Base-by-base conservation (phyloP, 768 basidiomycete species). In the Neoboletus brunneissimus region DNA sequence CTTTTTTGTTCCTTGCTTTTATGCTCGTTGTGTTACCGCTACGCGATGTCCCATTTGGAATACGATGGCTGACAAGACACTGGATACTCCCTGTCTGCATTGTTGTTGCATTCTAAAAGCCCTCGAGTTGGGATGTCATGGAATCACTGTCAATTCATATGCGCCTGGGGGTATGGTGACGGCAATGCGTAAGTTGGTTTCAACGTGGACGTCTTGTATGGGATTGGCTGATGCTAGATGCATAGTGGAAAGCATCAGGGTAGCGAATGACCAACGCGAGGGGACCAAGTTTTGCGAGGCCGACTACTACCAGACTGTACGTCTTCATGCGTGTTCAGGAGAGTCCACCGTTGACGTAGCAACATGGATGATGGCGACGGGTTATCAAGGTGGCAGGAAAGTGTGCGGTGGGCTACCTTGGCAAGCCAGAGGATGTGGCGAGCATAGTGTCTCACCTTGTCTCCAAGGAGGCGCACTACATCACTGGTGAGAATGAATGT, bases 381-480 rank as follows among this genome's bases (percentile, higher is more conserved):
- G 25, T 5, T 20, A 45, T 38, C 27, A 44, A 52, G 49, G 38
- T 52, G 31, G 52, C 45, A 16, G 38, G 53, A 1, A 48, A 41
- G 10, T 37, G 42, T 38, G 48, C 53, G 25, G 40, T 57, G 13
- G 48, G 64, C n/a, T 56, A 61, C 46, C 43, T 57, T 10, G 60
- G 58, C 18, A 58, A 53, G 18, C 27, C 62, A 3, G 59, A 63
- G 22, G 64, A 69, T 22, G 62, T 72, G 16, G 66, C 63, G 6
- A 64, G 61, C 20, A 29, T 68, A 3, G 67, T 72, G 22, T 70
- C 70, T 13, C 73, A 64, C 48, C 58, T 76, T 12, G 68, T 64
- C 22, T 68, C 72, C 18, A 68, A 67, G 58, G 69, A 65, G 44
- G 63, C 67, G 2, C 55, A 58, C 47, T 67, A 65, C 29, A 66